Base-by-base conservation (phyloP, 2,329 filamentous ascomycete species). In the Metarhizium album region DNA sequence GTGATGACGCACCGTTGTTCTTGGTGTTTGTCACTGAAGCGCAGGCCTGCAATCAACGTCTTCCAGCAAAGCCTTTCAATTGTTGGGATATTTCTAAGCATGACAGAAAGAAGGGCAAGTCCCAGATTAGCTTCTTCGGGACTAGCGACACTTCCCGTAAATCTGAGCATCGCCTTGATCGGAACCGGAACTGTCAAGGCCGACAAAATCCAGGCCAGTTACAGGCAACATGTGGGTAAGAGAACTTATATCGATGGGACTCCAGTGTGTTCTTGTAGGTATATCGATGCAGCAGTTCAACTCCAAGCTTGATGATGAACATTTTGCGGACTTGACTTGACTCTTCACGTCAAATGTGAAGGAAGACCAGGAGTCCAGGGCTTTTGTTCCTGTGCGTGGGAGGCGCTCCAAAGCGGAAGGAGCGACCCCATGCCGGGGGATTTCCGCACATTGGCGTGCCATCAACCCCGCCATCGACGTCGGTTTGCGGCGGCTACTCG, bases 401-500 rank as follows among this genome's bases (percentile, higher is more conserved):
- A 35, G 27, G 11, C 5, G 35, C 4, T 42, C 31, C 18, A 38
- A n/a, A 18, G 46, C 35, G 46, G 46, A 31, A 33, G 22, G 40
- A 14, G 40, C 40, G 40, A 43, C 20, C 11, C 4, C 38, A 22
- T 24, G 24, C 35, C 46, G 46, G 23, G 14, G 14, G 23, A 27
- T 18, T 48, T 48, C 46, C 46, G 46, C 46, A 24, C 35, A 37
- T 22, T 4, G 18, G 23, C 31, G 42, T 24, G 11, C 40, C 47
- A 27, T 49, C 38, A 33, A 31, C 47, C 38, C 16, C 37, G 24
- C 38, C 47, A 42, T 40, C 37, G 27, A 42, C 9, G 45, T 45
- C 47, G 47, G 47, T 24, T 49, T 49, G 47, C 47, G 23, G 38
- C 47, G 47, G 47, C 38, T 42, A 18, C 46, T 13, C 42, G 42